phyloP scores from a whole-genome alignment of 192 early-diverging fungal genomes.

The Coemansia sp. region DNA sequence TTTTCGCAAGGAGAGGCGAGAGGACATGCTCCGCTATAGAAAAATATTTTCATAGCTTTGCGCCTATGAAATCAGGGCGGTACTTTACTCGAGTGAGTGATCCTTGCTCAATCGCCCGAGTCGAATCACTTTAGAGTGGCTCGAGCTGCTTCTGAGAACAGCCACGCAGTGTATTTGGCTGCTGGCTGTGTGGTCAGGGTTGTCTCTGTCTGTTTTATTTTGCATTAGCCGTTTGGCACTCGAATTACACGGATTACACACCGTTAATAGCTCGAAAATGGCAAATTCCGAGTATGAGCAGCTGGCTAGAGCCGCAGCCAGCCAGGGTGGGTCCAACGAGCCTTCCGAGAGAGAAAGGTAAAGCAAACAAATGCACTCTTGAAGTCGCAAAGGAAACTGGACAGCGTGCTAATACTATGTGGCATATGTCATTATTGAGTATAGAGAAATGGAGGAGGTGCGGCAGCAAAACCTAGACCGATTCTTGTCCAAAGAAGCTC shows the following conservation, averaged over 20 bases:
- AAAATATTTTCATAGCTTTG: conserved; percentile 1
- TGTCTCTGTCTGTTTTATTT: not conserved
- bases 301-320: not conserved
- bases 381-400: not conserved
- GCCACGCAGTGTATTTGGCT: not conserved
- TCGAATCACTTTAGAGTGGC: not conserved
- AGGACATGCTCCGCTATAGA: not conserved
- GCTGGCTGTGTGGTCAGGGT: not conserved
- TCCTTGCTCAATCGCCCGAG: not conserved
- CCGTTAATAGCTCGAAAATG: conserved; percentile 11
- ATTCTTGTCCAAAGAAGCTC: conserved; percentile 77
- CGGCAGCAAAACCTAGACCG: conserved; percentile 76
- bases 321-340: not conserved
- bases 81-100: not conserved
- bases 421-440: not conserved
- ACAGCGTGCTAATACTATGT: not conserved
- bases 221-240: conserved; percentile 1
- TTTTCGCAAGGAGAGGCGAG: not conserved
- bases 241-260: not conserved
- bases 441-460: conserved; percentile 74
- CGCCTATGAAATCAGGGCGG: not conserved
- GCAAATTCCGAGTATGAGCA: conserved; percentile 22
- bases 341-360: conserved; percentile 8
- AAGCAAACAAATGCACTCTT: not conserved
- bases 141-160: not conserved